Conservation (phyloP, 805 yeast genomes). For the Candida andamanensis region DNA sequence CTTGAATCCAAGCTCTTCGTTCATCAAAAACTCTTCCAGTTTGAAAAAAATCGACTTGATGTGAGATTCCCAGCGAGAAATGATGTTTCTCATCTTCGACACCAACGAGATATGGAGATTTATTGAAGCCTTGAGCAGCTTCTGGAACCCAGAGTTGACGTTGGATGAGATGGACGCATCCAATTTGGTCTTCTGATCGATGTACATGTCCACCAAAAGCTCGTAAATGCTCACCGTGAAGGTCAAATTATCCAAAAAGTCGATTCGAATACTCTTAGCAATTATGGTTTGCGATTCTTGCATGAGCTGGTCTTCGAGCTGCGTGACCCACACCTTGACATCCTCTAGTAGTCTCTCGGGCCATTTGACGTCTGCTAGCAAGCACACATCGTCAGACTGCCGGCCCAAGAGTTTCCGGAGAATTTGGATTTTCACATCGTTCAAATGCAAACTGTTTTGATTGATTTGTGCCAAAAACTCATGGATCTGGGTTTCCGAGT, state of each 20-base stretch:
- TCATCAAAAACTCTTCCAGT: not conserved
- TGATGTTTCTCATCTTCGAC: conserved; percentile 34
- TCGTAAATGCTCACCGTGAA: conserved; percentile 28
- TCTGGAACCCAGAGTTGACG: conserved; percentile 12
- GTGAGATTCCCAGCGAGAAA: conserved; percentile 43
- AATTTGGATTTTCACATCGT: conserved; percentile 20
- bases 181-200: conserved; percentile 22
- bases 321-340: conserved; percentile 32
- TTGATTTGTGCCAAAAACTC: conserved; percentile 1
- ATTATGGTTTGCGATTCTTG: conserved; percentile 4
- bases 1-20: not conserved
- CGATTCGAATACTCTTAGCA: conserved; percentile 25
- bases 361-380: conserved; percentile 38
- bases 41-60: conserved; percentile 5
- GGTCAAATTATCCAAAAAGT: not conserved
- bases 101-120: conserved; percentile 36
- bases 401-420: conserved; percentile 12
- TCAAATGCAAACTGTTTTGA: conserved; percentile 4
- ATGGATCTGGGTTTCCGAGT: not conserved
- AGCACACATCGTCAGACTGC: conserved; percentile 16
- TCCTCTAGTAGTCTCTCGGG: conserved; percentile 25
- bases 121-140: conserved; percentile 21
- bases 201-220: conserved; percentile 41
- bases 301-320: conserved; percentile 20
- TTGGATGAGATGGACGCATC: conserved; percentile 15